Base-by-base conservation (phyloP, 768 basidiomycete species). In the Termitomyces sp. region DNA sequence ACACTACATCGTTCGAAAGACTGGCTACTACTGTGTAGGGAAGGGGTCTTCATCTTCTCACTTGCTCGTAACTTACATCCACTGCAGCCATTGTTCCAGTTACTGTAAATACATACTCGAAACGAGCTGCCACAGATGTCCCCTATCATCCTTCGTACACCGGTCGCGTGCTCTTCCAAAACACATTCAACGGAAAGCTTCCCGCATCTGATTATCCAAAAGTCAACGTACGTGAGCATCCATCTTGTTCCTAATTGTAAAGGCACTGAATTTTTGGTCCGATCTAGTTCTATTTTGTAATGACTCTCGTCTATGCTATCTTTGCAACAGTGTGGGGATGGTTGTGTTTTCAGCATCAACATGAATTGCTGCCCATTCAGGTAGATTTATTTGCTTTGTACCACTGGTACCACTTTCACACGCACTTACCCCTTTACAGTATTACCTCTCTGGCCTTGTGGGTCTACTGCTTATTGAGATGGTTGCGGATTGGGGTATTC, bases 1-100 rank as follows among this genome's bases (percentile, higher is more conserved):
- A 64, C 86, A 86, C 51, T 98, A 98, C 71, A 71, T 79, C 26
- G 92, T 98, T 26, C 76, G 77, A 30, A 89, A 89, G 71, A 95
- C 93, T 1, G 97, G 96, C 2, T 98, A 97, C 70, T 98, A 97
- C 71, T 98, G 96, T 71, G 88, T 96, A 63, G 95, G 95, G 88
- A 70, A 73, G 91, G 75, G 2, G 36, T 18, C 40, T 23, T 52
- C 20, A 33, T 32, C n/a, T n/a, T 57, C 44, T 57, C 40, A 56
- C 38, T 48, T 53, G 30, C 20, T 68, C 35, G 20, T 35, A 40
- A 14, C 44, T 50, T 1, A 58, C 14, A 23, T 46, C 33, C 33
- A 18, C 20, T 36, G 12, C 43, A 94, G 95, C 92, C 33, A 82
- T 93, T 51, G 83, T 99, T 28, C 97, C 97, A 40, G 85, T 98